Conservation (phyloP, 306 rosid genomes). For the Fragaria nilgerrensis region DNA sequence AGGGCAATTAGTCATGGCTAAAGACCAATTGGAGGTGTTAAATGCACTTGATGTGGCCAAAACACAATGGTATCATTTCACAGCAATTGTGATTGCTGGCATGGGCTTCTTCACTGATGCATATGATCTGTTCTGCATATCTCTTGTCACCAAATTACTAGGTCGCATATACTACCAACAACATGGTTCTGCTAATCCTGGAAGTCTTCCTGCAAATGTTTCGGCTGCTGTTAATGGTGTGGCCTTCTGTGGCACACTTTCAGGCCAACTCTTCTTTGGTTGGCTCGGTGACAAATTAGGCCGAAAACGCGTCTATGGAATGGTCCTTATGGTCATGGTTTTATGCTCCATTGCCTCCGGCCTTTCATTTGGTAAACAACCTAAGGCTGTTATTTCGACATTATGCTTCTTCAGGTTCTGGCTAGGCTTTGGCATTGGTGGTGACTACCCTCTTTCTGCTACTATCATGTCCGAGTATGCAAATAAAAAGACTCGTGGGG, state of each 20-base stretch:
- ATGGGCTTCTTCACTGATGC: constrained; percentile 95
- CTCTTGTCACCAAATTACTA: constrained; percentile 75
- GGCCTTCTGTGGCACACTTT: constrained; percentile 79
- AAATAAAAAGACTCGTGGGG: constrained; percentile 79
- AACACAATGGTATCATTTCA: constrained; percentile 92
- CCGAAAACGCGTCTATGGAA: constrained; percentile 74
- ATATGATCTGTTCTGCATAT: constrained; percentile 86
- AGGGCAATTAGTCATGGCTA: constrained; percentile 39
- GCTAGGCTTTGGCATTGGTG: constrained; percentile 93
- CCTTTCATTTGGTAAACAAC: constrained; percentile 59
- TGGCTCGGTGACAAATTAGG: constrained; percentile 97
- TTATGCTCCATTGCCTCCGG: constrained; percentile 72
- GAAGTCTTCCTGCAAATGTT: constrained; percentile 63
- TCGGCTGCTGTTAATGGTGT: constrained; percentile 81
- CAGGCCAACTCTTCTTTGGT: constrained; percentile 89
- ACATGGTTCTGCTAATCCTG: constrained; percentile 44
- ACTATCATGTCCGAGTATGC: constrained; percentile 95
- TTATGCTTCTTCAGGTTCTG: constrained; percentile 85
- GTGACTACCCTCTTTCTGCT: constrained; percentile 94
- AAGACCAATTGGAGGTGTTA: constrained; percentile 53
- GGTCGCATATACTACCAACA: constrained; percentile 69
- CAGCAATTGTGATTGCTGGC: constrained; percentile 84
- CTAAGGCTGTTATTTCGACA: constrained; percentile 57
- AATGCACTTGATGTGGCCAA: constrained; percentile 80
- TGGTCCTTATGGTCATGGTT: constrained; percentile 90